These are phyloP conservation scores for Boletales sp. DNA, from an alignment of 768 basidiomycete genomes.

Conservation along the genomic window DNA sequence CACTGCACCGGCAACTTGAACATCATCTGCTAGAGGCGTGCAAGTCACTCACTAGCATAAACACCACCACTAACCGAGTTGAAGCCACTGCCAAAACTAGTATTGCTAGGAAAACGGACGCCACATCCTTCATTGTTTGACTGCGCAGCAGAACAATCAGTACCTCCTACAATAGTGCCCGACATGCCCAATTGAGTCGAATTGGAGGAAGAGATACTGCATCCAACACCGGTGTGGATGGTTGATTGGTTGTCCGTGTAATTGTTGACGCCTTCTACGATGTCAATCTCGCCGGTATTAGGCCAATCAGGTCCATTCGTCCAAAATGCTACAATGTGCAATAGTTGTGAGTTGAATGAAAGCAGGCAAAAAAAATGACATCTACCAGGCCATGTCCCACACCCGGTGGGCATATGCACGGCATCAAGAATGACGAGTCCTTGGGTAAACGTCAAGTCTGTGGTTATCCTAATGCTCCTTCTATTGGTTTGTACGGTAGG, in stretches of 20 bases:
- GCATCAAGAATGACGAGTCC: constrained; percentile 80
- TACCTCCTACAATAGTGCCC: constrained; percentile 63
- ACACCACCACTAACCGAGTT: constrained; percentile 85
- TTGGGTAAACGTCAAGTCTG: constrained; percentile 54
- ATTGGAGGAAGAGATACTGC: constrained; percentile 51
- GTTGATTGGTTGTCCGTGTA: constrained; percentile 82
- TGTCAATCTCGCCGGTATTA: constrained; percentile 72
- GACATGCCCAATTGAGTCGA: constrained; percentile 50
- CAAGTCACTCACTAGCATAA: constrained; percentile 69
- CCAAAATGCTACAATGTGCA: constrained; percentile 39
- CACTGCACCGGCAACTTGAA: constrained; percentile 8
- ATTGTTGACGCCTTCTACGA: constrained; percentile 78
- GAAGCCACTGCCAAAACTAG: constrained; percentile 82
- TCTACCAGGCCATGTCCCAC: constrained; percentile 75
- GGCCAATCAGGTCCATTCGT: constrained; percentile 47
- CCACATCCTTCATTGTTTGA: constrained; percentile 83
- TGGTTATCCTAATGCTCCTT: constrained; percentile 75
- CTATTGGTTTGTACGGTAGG: constrained; percentile 63
- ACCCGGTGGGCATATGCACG: constrained; percentile 86
- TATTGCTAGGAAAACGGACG: constrained; percentile 52
- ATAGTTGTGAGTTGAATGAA: neutral
- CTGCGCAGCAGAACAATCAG: constrained; percentile 66
- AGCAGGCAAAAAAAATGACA: neutral
- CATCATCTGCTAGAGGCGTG: neutral
- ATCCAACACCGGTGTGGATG: constrained; percentile 74